phyloP scores from a whole-genome alignment of 805 yeast genomes.

The Lipomyces chichibuensis region DNA sequence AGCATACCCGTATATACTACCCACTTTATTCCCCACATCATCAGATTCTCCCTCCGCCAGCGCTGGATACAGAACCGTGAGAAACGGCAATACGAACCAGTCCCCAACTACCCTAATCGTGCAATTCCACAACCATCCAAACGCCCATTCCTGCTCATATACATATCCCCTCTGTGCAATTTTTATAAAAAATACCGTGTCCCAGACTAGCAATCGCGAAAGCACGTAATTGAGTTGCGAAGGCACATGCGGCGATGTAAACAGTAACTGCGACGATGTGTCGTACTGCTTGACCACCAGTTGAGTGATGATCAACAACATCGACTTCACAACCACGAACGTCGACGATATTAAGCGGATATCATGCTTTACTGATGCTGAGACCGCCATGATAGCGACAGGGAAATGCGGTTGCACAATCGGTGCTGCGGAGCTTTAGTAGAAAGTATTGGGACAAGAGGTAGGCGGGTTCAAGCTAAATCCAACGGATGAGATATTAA shows the following conservation, averaged over 20 bases:
- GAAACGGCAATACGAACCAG: constrained; percentile 14
- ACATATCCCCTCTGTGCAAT: constrained; percentile 54
- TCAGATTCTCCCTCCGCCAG: constrained; percentile 13
- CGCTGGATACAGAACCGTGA: constrained; percentile 12
- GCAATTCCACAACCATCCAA: constrained; percentile 70
- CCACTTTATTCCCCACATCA: constrained; percentile 26
- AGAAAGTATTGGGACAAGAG: not conserved
- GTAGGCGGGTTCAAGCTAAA: no score
- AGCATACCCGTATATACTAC: constrained; percentile 49
- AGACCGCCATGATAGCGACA: not conserved
- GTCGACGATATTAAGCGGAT: constrained; percentile 15
- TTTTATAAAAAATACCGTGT: constrained; percentile 72
- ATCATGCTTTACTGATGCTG: not conserved
- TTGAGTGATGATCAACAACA: constrained; percentile 47
- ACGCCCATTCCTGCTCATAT: constrained; percentile 92
- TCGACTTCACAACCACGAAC: constrained; percentile 41
- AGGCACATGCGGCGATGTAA: constrained; percentile 34
- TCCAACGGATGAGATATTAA: not conserved
- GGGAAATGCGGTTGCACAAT: not conserved
- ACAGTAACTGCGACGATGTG: constrained; percentile 52
- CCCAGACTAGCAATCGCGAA: constrained; percentile 70
- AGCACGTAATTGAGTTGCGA: constrained; percentile 32
- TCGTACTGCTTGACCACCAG: constrained; percentile 53
- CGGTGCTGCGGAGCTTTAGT: not conserved
- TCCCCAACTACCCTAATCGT: constrained; percentile 18